Conservation (phyloP, 768 basidiomycete genomes). For the Candolleomyces efflorescens region DNA sequence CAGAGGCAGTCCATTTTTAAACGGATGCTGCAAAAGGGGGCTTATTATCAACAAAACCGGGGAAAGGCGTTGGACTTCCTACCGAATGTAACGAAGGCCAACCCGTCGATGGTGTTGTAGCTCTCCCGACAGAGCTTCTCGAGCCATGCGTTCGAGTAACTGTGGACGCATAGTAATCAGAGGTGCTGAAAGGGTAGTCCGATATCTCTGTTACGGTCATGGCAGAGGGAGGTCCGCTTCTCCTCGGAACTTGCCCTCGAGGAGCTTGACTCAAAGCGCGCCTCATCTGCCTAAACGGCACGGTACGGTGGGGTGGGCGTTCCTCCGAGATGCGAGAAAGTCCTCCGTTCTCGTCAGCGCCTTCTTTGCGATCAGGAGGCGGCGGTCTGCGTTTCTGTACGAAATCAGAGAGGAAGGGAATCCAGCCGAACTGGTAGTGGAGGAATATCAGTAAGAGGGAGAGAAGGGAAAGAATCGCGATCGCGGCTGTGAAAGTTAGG, state of each 20-base stretch:
- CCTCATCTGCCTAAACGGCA: background rate
- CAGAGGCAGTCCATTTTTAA: too few species aligned
- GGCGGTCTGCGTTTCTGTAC: background rate
- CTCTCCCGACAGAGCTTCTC: too few species aligned
- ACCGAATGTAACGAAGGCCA: too few species aligned
- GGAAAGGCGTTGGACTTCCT: too few species aligned
- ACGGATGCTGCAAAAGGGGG: too few species aligned
- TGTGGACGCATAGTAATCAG: background rate
- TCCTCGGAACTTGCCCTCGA: background rate
- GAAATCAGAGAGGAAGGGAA: background rate
- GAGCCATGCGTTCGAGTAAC: too few species aligned
- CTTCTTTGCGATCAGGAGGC: background rate
- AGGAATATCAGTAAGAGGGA: background rate
- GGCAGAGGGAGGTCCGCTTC: background rate
- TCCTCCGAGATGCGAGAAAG: background rate
- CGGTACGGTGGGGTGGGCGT: background rate
- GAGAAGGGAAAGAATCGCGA: slow-evolving; percentile 1
- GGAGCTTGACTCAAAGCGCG: background rate
- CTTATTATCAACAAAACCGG: too few species aligned
- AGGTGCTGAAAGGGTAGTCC: background rate
- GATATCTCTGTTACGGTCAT: slow-evolving; percentile 3
- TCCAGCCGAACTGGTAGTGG: background rate
- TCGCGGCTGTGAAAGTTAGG: background rate
- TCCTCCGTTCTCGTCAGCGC: too few species aligned
- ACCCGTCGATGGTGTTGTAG: too few species aligned